Evolutionary conservation across 352 stramenopile genomes (phyloP).

Genomic region (Phytopythium kandeliae): DNA sequence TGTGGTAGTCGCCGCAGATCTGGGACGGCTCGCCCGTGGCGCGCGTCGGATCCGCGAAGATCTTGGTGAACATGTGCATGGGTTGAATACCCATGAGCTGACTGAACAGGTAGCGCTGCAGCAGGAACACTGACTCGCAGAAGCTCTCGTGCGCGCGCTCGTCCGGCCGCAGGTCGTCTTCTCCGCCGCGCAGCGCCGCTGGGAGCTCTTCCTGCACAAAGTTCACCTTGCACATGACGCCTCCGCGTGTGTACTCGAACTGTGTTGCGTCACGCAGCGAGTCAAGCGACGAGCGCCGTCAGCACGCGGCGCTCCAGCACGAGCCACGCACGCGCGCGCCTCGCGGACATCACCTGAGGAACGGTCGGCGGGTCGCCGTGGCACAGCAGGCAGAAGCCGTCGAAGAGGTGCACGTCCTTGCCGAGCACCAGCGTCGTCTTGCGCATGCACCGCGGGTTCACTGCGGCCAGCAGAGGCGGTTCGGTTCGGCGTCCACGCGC

Average conservation of each 20-base stretch:
- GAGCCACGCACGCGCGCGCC: no score
- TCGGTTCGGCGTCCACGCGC: neutral
- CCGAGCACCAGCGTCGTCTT: constrained; percentile 73
- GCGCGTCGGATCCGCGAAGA: constrained; percentile 45
- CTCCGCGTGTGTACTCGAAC: constrained; percentile 80
- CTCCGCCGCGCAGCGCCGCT: constrained; percentile 26
- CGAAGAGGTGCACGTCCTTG: constrained; percentile 67
- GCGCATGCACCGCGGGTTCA: constrained; percentile 64
- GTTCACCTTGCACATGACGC: constrained; percentile 72
- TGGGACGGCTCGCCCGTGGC: constrained; percentile 50
- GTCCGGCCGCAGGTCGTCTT: constrained; percentile 16
- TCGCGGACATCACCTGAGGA: constrained; percentile 36
- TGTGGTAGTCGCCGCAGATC: constrained; percentile 72
- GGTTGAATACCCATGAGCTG: constrained; percentile 71
- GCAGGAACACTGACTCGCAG: constrained; percentile 51
- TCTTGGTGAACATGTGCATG: constrained; percentile 57
- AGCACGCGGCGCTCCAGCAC: no score
- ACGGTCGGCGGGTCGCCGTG: constrained; percentile 50
- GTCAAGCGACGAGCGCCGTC: neutral
- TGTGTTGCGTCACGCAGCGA: no score
- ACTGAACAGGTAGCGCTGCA: constrained; percentile 76
- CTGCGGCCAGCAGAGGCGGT: constrained; percentile 16
- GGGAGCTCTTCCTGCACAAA: constrained; percentile 66
- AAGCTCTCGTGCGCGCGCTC: constrained; percentile 23
- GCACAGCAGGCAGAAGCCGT: constrained; percentile 82